These are phyloP conservation scores for Berkeleyomyces rouxiae DNA, from an alignment of 2,329 filamentous ascomycete genomes.

Conservation along the genomic window DNA sequence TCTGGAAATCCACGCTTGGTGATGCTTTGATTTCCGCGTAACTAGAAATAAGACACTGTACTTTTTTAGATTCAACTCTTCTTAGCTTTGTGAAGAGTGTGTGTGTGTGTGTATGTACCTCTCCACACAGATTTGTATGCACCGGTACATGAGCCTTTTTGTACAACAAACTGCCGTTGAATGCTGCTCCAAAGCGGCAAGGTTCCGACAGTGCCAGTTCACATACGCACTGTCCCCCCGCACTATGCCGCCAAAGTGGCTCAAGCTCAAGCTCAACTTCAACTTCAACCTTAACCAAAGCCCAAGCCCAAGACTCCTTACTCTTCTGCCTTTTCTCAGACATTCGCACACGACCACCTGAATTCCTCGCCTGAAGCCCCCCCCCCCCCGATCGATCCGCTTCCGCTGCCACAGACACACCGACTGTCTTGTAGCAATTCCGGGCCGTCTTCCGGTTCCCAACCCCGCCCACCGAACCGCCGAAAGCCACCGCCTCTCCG, in stretches of 20 bases:
- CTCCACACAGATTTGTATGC: neutral
- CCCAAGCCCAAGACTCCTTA: neutral
- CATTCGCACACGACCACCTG: neutral
- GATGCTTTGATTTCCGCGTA: neutral
- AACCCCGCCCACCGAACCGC: too few relatives aligned
- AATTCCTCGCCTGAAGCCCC: too few relatives aligned
- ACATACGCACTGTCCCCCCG: neutral
- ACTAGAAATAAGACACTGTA: neutral
- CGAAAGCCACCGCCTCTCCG: too few relatives aligned
- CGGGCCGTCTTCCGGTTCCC: too few relatives aligned
- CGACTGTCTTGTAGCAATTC: too few relatives aligned
- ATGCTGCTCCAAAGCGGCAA: neutral
- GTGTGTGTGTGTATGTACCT: neutral
- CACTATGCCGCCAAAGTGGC: neutral
- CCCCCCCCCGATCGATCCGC: too few relatives aligned
- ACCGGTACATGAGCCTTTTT: neutral
- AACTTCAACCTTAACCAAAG: neutral
- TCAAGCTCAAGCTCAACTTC: neutral
- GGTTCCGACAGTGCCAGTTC: neutral
- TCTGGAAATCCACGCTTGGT: conserved; percentile 3
- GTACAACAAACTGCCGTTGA: neutral
- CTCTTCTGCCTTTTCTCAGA: neutral
- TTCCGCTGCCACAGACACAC: neutral
- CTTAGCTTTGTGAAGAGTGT: neutral
- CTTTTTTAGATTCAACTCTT: neutral